Evolutionary conservation across 1,284 basidiomycete species (phyloP).

Genomic region (Ustilago trichophora): DNA sequence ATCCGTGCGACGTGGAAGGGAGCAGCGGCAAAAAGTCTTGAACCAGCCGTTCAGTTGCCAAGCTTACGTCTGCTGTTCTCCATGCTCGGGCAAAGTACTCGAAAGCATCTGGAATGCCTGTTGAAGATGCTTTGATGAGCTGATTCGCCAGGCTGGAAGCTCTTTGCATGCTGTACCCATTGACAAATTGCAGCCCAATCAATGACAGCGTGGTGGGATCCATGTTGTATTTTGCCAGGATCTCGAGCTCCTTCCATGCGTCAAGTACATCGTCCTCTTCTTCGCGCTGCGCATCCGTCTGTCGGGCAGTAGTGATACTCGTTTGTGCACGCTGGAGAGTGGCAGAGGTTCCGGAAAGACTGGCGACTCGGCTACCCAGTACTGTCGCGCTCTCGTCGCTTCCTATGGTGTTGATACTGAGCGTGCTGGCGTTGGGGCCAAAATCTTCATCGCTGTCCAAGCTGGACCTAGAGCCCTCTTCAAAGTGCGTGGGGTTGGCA

Average conservation of each 20-base stretch:
- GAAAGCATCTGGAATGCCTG: slow-evolving; percentile 42
- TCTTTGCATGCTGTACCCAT: slow-evolving; percentile 10
- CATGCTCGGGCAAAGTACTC: slow-evolving; percentile 54
- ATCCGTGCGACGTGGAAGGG: slow-evolving; percentile 1
- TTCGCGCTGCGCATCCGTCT: slow-evolving; percentile 8
- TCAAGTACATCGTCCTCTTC: slow-evolving; percentile 40
- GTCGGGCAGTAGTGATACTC: background rate
- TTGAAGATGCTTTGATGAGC: background rate
- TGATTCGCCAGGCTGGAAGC: slow-evolving; percentile 6
- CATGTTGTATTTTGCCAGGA: slow-evolving; percentile 50
- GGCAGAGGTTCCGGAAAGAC: slow-evolving; percentile 24
- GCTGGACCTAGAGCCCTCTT: slow-evolving; percentile 8
- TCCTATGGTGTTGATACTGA: slow-evolving; percentile 44
- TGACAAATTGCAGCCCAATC: slow-evolving; percentile 45
- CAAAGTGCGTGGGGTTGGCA: background rate
- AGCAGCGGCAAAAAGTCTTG: slow-evolving; percentile 50
- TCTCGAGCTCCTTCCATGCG: slow-evolving; percentile 33
- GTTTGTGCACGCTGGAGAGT: slow-evolving; percentile 13
- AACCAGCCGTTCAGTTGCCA: slow-evolving; percentile 50
- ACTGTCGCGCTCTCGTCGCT: slow-evolving; percentile 50
- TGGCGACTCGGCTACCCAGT: slow-evolving; percentile 33
- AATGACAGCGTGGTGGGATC: slow-evolving; percentile 53
- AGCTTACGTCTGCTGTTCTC: slow-evolving; percentile 47
- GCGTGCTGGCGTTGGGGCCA: slow-evolving; percentile 37
- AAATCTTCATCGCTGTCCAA: slow-evolving; percentile 42